These are phyloP conservation scores for Fonsecaea pugnacius DNA, from an alignment of 2,329 filamentous ascomycete species.

Conservation along the genomic window DNA sequence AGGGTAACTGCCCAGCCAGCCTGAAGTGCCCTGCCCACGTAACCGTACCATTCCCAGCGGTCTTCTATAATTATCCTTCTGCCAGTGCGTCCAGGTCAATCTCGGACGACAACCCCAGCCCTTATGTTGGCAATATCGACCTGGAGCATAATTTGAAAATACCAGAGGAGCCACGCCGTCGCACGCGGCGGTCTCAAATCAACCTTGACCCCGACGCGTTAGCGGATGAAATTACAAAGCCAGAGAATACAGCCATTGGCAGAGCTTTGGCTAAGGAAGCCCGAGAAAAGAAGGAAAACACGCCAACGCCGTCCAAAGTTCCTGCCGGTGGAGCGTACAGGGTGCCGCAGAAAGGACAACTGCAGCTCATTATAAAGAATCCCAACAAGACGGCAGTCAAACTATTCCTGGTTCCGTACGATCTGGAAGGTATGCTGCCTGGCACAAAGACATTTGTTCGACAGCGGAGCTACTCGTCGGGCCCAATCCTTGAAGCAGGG, in stretches of 20 bases:
- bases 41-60: slow-evolving; percentile 85
- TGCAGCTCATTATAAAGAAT: slow-evolving; percentile 98
- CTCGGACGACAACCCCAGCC: slow-evolving; percentile 84
- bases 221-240: slow-evolving; percentile 25
- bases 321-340: slow-evolving; percentile 89
- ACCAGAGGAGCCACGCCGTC: slow-evolving; percentile 43
- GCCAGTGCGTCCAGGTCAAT: slow-evolving; percentile 67
- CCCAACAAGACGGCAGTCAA: slow-evolving; percentile 98
- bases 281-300: slow-evolving; percentile 63
- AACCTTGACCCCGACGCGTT: slow-evolving; percentile 24
- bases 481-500: slow-evolving; percentile 77
- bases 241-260: slow-evolving; percentile 32
- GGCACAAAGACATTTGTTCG: slow-evolving; percentile 95
- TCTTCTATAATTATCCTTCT: slow-evolving; percentile 89
- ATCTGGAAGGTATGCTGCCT: slow-evolving; percentile 87
- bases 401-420: slow-evolving; percentile 90
- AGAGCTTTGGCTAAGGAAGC: slow-evolving; percentile 48
- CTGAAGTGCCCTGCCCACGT: slow-evolving; percentile 88
- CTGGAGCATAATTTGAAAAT: slow-evolving; percentile 76
- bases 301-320: slow-evolving; percentile 64
- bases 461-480: slow-evolving; percentile 88
- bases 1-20: slow-evolving; percentile 83
- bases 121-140: slow-evolving; percentile 92
- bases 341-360: slow-evolving; percentile 88
- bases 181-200: slow-evolving; percentile 47